Percentiles rank a stretch among this genome's conserved stretches.
Conservation (phyloP, 1,139 yeast species). For the Barnettozyma hawaiiensis region DNA sequence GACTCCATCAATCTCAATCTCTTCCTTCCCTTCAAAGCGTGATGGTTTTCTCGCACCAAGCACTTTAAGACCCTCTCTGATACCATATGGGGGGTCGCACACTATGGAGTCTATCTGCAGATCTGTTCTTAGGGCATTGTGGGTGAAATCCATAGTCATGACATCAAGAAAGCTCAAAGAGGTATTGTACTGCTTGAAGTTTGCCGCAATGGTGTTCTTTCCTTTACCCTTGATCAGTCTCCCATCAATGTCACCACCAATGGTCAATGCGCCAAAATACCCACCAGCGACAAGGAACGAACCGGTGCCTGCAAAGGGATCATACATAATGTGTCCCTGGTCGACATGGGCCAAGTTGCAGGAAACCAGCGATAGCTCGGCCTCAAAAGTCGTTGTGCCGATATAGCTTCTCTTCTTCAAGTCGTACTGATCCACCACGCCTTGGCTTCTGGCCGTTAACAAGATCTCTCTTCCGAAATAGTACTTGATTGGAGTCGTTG, state of each 20-base stretch:
- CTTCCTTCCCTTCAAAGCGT: slow-evolving; percentile 60
- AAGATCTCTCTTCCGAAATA: slow-evolving; percentile 77
- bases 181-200: slow-evolving; percentile 73
- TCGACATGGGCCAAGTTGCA: slow-evolving; percentile 80
- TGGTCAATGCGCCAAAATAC: slow-evolving; percentile 70
- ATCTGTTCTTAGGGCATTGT: slow-evolving; percentile 66
- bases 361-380: slow-evolving; percentile 75
- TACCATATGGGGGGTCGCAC: slow-evolving; percentile 98
- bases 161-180: slow-evolving; percentile 60
- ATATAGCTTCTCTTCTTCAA: slow-evolving; percentile 78
- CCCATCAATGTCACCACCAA: slow-evolving; percentile 91
- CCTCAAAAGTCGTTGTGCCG: slow-evolving; percentile 96
- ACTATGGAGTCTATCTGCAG: slow-evolving; percentile 72
- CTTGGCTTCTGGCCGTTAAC: slow-evolving; percentile 54
- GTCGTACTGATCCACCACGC: slow-evolving; percentile 70
- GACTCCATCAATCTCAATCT: slow-evolving; percentile 60
- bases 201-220: slow-evolving; percentile 46
- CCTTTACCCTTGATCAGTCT: slow-evolving; percentile 76
- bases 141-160: slow-evolving; percentile 90
- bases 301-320: slow-evolving; percentile 97
- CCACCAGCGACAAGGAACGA: slow-evolving; percentile 89
- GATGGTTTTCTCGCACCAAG: slow-evolving; percentile 75
- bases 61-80: slow-evolving; percentile 90
- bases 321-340: slow-evolving; percentile 67
- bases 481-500: slow-evolving; percentile 47